These are phyloP conservation scores for Kurtzmaniella fragi DNA, from an alignment of 805 yeast species.

Conservation along the genomic window DNA sequence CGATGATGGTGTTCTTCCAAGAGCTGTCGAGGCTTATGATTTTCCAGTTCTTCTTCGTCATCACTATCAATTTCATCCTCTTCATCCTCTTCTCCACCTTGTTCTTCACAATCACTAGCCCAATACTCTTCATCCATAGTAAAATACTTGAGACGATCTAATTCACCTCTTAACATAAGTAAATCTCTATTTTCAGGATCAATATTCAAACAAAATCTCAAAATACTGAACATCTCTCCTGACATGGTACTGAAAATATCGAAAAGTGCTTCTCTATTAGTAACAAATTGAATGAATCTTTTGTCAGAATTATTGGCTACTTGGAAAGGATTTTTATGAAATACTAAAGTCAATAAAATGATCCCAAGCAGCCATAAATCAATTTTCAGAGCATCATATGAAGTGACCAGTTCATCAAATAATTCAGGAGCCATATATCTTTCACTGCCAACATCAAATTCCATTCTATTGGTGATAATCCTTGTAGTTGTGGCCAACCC, in stretches of 20 bases:
- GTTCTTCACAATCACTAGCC: conserved; percentile 49
- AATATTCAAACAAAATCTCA: conserved; percentile 70
- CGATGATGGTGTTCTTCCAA: neutral
- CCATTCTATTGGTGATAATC: conserved; percentile 48
- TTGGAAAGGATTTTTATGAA: conserved; percentile 82
- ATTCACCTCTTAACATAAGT: conserved; percentile 52
- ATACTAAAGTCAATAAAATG: conserved; percentile 75
- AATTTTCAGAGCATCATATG: conserved; percentile 74
- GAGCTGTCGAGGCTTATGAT: neutral
- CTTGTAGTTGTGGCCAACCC: conserved; percentile 52
- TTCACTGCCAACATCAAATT: conserved; percentile 82
- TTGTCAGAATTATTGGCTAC: conserved; percentile 79
- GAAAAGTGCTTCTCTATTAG: conserved; percentile 82
- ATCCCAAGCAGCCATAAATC: conserved; percentile 91
- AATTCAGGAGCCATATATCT: conserved; percentile 95
- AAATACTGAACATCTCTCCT: conserved; percentile 77
- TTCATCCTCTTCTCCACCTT: conserved; percentile 25
- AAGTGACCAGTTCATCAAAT: conserved; percentile 54
- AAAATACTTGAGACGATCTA: conserved; percentile 57
- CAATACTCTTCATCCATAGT: conserved; percentile 71
- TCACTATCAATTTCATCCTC: conserved; percentile 15
- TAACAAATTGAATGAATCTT: conserved; percentile 77
- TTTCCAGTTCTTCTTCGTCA: conserved; percentile 21
- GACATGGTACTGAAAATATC: conserved; percentile 90
- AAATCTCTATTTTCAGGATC: conserved; percentile 85